Base-by-base conservation (phyloP, 345 rosid species). In the Dipteronia sinensis region DNA sequence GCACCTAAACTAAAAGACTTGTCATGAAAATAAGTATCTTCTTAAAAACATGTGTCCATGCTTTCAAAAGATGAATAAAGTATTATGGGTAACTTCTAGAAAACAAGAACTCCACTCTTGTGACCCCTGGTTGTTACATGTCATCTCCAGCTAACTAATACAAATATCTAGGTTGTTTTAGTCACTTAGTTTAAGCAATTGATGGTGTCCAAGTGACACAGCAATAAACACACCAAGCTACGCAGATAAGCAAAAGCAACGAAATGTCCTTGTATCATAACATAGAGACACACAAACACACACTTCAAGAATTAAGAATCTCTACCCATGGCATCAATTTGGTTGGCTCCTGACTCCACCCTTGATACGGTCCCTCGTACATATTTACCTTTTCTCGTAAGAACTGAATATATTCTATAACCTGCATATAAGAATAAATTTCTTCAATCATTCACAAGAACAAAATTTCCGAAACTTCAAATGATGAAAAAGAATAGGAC, bases 331-430 rank as follows among this genome's bases (percentile, higher is more conserved):
- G 90, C 74, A 79, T 79, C 84, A 91, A 71, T 79, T 93, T 91
- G 74, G 87, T 77, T 23, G 88, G 89, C 73, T 83, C 92, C 68
- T 82, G 88, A 81, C 78, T 86, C 90, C 95, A 91, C 38, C 88
- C 90, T 75, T 85, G 90, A 79, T 81, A 85, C 42, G 93, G 80
- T 11, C 87, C 93, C 85, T 93, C 98, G 65, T 90, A 89, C 77
- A 87, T 87, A n/a, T 87, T 86, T 70, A 95, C 75, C 76, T 87
- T 93, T 66, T 89, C 95, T 81, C 84, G 92, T 73, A 94, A 75
- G 85, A 90, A 95, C 53, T 88, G 94, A 77, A 95, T 87, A 83
- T 91, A 89, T 86, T 91, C 94, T 61, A 93, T 90, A 75, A 91
- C 97, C 97, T 93, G 88, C 81, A 53, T 59, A 70, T 29, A 47